These are phyloP conservation scores for Fusarium begoniae DNA, from an alignment of 2,329 filamentous ascomycete genomes.

Conservation along the genomic window DNA sequence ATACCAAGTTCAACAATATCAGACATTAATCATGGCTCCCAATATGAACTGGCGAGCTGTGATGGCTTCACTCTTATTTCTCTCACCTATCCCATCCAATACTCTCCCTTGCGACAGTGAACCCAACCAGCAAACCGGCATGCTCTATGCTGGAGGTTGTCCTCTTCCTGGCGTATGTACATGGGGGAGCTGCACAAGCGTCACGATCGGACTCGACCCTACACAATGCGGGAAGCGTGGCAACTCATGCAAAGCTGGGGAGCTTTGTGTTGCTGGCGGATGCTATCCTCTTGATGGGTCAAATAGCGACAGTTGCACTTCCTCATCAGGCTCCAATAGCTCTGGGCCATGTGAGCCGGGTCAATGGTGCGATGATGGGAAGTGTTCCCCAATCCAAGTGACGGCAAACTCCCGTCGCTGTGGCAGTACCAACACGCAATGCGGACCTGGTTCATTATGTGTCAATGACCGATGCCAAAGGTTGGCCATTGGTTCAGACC, in stretches of 20 bases:
- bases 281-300: constrained; percentile 19
- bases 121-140: neutral
- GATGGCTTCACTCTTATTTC: neutral
- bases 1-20: constrained; percentile 9
- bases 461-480: constrained; percentile 25
- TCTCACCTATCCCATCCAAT: neutral
- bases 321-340: neutral
- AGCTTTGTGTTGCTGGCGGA: constrained; percentile 27
- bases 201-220: constrained; percentile 27
- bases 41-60: constrained; percentile 19
- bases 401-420: constrained; percentile 20
- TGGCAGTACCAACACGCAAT: neutral
- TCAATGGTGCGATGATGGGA: constrained; percentile 29
- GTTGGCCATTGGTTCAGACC: constrained; percentile 28
- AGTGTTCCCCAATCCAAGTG: constrained; percentile 24
- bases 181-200: constrained; percentile 29
- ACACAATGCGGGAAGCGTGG: constrained; percentile 13
- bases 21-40: constrained; percentile 10
- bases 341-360: constrained; percentile 9
- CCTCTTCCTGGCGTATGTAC: constrained; percentile 23
- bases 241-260: constrained; percentile 26
- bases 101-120: neutral
- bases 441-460: constrained; percentile 23
- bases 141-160: constrained; percentile 28
- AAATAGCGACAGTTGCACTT: neutral